Conservation (phyloP, 139 green algal genomes). For the Chlamydomonas schloesseri region DNA sequence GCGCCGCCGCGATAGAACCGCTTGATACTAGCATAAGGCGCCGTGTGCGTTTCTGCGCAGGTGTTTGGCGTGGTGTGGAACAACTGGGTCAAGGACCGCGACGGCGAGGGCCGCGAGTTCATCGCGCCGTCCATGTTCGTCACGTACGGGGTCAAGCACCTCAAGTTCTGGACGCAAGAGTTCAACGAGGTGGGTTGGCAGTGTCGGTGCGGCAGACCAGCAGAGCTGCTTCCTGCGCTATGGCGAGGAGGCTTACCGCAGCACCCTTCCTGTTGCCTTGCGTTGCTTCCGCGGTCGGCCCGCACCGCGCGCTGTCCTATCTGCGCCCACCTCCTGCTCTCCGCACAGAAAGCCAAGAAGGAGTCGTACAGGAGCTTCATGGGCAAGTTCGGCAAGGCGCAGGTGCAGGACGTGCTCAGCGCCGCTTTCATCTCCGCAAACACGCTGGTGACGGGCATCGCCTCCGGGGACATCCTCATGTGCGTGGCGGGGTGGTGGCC, state of each 20-base stretch:
- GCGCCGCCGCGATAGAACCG: too few relatives aligned
- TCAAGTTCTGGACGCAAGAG: constrained; percentile 70
- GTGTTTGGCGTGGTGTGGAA: constrained; percentile 79
- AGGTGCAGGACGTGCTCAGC: constrained; percentile 60
- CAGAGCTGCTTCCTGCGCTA: too few relatives aligned
- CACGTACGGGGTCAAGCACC: constrained; percentile 74
- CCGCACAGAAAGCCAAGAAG: constrained; percentile 13
- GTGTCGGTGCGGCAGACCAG: too few relatives aligned
- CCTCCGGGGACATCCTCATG: constrained; percentile 59
- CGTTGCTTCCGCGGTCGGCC: too few relatives aligned
- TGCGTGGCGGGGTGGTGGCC: too few relatives aligned
- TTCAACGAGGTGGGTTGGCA: constrained; percentile 13
- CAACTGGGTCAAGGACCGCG: constrained; percentile 51
- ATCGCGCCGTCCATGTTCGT: constrained; percentile 60
- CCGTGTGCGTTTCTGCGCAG: constrained; percentile 47
- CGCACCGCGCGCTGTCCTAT: not conserved
- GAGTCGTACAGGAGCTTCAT: constrained; percentile 54
- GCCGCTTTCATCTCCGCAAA: constrained; percentile 61
- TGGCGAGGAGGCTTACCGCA: too few relatives aligned
- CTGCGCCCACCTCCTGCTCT: not conserved
- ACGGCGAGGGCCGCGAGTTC: constrained; percentile 32
- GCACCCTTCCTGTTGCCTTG: too few relatives aligned
- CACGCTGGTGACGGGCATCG: constrained; percentile 63
- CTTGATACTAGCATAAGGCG: too few relatives aligned
- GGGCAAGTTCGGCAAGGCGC: constrained; percentile 62